phyloP scores from a whole-genome alignment of 2,329 filamentous ascomycete species.

The Venturia oleaginea region DNA sequence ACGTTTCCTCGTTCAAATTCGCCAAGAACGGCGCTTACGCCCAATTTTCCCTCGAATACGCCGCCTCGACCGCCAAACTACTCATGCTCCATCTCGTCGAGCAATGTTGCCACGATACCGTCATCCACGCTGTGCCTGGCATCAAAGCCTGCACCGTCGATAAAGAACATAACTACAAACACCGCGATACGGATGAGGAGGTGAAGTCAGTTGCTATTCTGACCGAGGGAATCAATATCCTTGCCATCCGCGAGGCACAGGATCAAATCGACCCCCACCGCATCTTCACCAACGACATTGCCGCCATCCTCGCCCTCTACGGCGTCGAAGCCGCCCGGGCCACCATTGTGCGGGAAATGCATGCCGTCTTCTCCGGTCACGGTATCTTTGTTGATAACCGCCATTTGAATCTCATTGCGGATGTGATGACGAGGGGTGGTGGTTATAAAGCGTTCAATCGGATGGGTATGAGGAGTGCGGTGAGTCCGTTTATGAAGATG shows the following conservation, averaged over 20 bases:
- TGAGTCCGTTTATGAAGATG: conserved; percentile 96
- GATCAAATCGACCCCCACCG: conserved; percentile 78
- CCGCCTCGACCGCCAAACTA: conserved; percentile 72
- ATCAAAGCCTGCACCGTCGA: conserved; percentile 65
- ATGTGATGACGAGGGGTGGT: conserved; percentile 94
- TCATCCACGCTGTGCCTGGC: conserved; percentile 78
- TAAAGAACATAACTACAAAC: conserved; percentile 36
- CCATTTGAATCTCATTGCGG: conserved; percentile 90
- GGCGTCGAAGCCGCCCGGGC: conserved; percentile 88
- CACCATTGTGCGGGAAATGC: conserved; percentile 79
- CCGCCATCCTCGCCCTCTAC: conserved; percentile 73
- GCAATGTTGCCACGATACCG: conserved; percentile 63
- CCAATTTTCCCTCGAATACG: conserved; percentile 74
- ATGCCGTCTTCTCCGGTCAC: conserved; percentile 78
- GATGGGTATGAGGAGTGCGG: conserved; percentile 74
- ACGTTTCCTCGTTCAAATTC: conserved; percentile 70
- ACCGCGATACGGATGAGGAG: conserved; percentile 40
- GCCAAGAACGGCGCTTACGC: conserved; percentile 66
- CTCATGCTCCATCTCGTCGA: conserved; percentile 90
- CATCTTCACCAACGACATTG: conserved; percentile 88
- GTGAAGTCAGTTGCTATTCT: conserved; percentile 45
- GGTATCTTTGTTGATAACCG: conserved; percentile 86
- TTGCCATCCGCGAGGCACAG: conserved; percentile 81
- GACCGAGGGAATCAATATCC: conserved; percentile 78
- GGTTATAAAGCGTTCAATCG: conserved; percentile 88